Conservation (phyloP, 495 filamentous ascomycete species). For the Hypoxylon lenormandii region DNA sequence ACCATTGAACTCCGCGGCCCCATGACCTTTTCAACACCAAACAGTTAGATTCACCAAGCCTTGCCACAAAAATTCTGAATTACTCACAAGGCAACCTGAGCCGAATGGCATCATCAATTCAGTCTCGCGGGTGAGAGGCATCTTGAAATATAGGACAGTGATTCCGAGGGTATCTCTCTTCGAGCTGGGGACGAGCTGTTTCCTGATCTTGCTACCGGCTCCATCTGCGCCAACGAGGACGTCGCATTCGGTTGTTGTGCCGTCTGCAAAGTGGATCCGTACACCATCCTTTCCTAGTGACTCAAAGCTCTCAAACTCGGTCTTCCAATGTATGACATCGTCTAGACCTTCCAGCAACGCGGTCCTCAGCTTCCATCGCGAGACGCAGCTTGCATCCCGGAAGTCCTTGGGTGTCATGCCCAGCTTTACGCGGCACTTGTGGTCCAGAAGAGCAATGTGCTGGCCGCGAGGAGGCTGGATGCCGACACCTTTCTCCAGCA, state of each 20-base stretch:
- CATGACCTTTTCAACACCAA: constrained; percentile 14
- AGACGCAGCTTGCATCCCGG: constrained; percentile 33
- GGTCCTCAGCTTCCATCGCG: constrained; percentile 33
- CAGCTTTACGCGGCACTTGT: background rate
- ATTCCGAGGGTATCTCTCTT: constrained; percentile 21
- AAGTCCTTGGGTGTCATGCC: constrained; percentile 11
- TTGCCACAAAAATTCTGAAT: background rate
- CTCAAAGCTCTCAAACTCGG: constrained; percentile 49
- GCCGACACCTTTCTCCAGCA: constrained; percentile 23
- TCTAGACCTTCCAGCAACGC: constrained; percentile 41
- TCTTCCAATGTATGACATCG: constrained; percentile 54
- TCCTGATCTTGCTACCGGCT: constrained; percentile 53
- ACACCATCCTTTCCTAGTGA: constrained; percentile 38
- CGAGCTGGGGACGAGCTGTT: constrained; percentile 55
- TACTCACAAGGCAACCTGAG: constrained; percentile 26
- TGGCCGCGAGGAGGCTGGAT: constrained; percentile 33
- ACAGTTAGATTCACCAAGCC: too few species aligned
- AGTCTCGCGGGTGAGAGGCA: constrained; percentile 39
- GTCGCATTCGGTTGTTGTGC: constrained; percentile 50
- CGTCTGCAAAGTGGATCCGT: constrained; percentile 55
- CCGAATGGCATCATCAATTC: constrained; percentile 20
- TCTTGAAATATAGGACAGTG: constrained; percentile 46
- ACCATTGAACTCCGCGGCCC: constrained; percentile 35
- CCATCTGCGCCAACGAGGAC: constrained; percentile 64
- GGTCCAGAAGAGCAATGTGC: constrained; percentile 33